These are phyloP conservation scores for Metarhizium guizhouense DNA, from an alignment of 2,329 filamentous ascomycete species.

Conservation along the genomic window DNA sequence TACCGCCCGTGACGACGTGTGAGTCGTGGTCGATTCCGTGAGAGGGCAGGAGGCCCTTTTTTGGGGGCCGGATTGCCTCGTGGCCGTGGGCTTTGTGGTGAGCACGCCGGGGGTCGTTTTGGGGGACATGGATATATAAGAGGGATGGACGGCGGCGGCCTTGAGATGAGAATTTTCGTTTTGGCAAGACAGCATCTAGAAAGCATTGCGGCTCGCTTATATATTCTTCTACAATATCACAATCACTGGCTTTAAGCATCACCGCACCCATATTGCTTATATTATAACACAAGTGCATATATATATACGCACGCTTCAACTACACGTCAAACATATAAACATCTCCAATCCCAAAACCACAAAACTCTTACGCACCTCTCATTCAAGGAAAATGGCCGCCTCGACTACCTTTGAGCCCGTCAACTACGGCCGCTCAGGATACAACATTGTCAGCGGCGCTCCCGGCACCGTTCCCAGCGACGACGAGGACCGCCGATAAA, in stretches of 20 bases:
- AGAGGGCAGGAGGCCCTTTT: not conserved
- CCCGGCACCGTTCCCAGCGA: constrained; percentile 10
- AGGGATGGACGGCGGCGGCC: not conserved
- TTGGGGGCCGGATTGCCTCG: not conserved
- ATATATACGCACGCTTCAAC: not conserved
- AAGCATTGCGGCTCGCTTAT: not conserved
- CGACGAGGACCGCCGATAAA: constrained; percentile 2
- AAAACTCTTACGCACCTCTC: too few relatives aligned
- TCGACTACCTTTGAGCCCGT: constrained; percentile 19
- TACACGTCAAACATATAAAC: not conserved
- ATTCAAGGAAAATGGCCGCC: constrained; percentile 7
- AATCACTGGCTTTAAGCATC: not conserved
- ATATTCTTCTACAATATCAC: not conserved
- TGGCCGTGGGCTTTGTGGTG: not conserved
- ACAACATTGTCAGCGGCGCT: constrained; percentile 29
- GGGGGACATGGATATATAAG: not conserved
- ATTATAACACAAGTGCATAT: not conserved
- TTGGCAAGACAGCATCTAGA: not conserved
- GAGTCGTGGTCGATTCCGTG: not conserved
- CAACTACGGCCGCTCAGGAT: constrained; percentile 33
- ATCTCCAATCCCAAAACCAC: too few relatives aligned
- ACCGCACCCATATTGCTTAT: not conserved
- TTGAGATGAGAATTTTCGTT: not conserved
- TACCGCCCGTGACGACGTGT: not conserved
- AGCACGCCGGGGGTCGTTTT: not conserved